Percentiles rank a stretch among this genome's conserved stretches.
phyloP scores from a whole-genome alignment of 208 protist species.

The Crithidia bombi region DNA sequence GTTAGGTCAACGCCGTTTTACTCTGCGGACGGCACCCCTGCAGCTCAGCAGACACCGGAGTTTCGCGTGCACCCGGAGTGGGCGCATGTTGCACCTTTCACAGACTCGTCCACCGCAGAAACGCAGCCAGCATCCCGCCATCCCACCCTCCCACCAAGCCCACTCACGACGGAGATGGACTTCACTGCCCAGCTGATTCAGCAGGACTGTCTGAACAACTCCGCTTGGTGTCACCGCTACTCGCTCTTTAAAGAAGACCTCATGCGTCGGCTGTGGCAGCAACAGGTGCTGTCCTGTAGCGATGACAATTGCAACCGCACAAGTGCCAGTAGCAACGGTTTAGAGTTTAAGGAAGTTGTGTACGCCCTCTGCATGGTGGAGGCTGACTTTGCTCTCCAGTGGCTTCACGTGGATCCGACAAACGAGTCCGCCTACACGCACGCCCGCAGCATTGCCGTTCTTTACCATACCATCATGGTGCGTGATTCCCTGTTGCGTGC shows the following conservation, averaged over 20 bases:
- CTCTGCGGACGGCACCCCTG: neutral
- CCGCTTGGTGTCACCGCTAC: slow-evolving; percentile 83
- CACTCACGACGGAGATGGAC: slow-evolving; percentile 53
- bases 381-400: slow-evolving; percentile 66
- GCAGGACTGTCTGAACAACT: slow-evolving; percentile 81
- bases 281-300: neutral
- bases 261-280: slow-evolving; percentile 35
- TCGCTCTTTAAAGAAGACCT: slow-evolving; percentile 55
- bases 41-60: neutral
- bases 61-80: slow-evolving; percentile 27
- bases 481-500: slow-evolving; percentile 17
- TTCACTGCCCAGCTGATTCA: slow-evolving; percentile 59
- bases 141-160: slow-evolving; percentile 39
- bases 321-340: neutral
- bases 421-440: slow-evolving; percentile 81
- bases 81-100: slow-evolving; percentile 6
- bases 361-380: slow-evolving; percentile 52
- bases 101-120: neutral
- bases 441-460: slow-evolving; percentile 45
- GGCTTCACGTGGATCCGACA: slow-evolving; percentile 59
- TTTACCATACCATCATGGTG: slow-evolving; percentile 50
- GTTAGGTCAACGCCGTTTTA: neutral
- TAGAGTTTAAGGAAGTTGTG: slow-evolving; percentile 9
- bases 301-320: neutral
- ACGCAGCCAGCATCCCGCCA: slow-evolving; percentile 1